Evolutionary conservation across 164 flowering plant genomes (phyloP), one percentile per base, ranked within the genome.

Genomic region (Piper betle): DNA sequence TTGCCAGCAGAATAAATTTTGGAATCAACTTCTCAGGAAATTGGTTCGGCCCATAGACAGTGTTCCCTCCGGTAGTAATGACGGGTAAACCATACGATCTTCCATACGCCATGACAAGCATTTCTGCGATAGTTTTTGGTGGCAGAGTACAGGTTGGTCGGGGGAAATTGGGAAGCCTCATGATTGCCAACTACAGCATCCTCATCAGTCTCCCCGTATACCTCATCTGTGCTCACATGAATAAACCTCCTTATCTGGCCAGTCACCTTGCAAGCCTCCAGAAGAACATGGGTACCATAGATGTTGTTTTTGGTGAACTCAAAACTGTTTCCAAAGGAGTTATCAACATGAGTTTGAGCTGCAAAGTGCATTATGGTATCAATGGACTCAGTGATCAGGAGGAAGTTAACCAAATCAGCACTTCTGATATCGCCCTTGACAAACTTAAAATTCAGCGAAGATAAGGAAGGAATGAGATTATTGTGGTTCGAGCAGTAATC

Each of bases 341-440:
- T 85, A 71, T 85, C 91, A 13, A 85, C 91, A 71, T 85, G 91
- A 53, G 88, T 83, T 61, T 85, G 91, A 25, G 88, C 88, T 5
- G 91, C 91, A 78, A 85, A 85, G 68, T 85, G 91, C 91, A 85
- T 85, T 6, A 85, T 85, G 1, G 91, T 85, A 68, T 85, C 91
- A 50, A 85, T 83, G 15, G 73, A 71, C 65, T 85, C 91, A n/a
- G 86, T 80, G 55, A 83, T 79, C 19, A 85, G 86, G 53, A 85
- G 84, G 72, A 55, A 85, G 74, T 85, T 83, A 39, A 85, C 88
- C n/a, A 85, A 84, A 68, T 85, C 91, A 67, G 83, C 86, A 66
- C 91, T 85, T 37, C 73, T 86, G 57, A 85, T 82, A 54, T 85
- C 91, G 9, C 88, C 91, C 77, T 85, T 83, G 39, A 85, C 88